Evolutionary conservation across 2,329 filamentous ascomycete species (phyloP).

Genomic region (Hirsutella minnesotensis): DNA sequence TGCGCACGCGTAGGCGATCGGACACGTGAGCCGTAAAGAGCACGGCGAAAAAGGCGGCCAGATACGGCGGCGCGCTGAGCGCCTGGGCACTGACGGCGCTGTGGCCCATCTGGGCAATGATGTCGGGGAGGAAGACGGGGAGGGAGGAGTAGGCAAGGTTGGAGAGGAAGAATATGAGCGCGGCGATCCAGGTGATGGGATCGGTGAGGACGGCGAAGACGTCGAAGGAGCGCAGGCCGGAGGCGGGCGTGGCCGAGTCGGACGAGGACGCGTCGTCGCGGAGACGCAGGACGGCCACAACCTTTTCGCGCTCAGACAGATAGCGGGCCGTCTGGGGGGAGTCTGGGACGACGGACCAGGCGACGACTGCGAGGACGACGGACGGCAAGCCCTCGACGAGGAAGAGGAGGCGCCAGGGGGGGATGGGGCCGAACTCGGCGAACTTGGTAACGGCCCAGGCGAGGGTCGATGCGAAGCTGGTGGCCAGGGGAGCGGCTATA

Average conservation of each 20-base stretch:
- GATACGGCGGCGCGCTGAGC: conserved; percentile 70
- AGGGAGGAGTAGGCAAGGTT: conserved; percentile 84
- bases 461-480: conserved; percentile 63
- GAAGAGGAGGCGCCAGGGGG: conserved; percentile 78
- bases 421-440: conserved; percentile 53
- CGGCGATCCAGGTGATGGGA: conserved; percentile 50
- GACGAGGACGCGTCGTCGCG: conserved; percentile 25
- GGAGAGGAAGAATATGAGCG: conserved; percentile 74
- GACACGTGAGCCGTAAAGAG: conserved; percentile 62
- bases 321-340: conserved; percentile 54
- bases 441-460: conserved; percentile 68
- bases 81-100: conserved; percentile 57
- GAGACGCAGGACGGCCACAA: conserved; percentile 60
- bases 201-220: conserved; percentile 33
- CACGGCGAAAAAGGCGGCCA: conserved; percentile 61
- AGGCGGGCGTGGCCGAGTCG: conserved; percentile 3
- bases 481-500: conserved; percentile 66
- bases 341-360: conserved; percentile 69
- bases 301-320: conserved; percentile 50
- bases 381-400: conserved; percentile 78
- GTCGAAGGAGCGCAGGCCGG: conserved; percentile 41
- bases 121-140: conserved; percentile 77
- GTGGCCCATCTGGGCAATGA: conserved; percentile 67
- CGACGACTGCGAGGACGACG: conserved; percentile 59
- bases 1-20: conserved; percentile 52